These are phyloP conservation scores for Elaeis oleifera DNA, from an alignment of 202 grass and related monocot species.

Conservation along the genomic window DNA sequence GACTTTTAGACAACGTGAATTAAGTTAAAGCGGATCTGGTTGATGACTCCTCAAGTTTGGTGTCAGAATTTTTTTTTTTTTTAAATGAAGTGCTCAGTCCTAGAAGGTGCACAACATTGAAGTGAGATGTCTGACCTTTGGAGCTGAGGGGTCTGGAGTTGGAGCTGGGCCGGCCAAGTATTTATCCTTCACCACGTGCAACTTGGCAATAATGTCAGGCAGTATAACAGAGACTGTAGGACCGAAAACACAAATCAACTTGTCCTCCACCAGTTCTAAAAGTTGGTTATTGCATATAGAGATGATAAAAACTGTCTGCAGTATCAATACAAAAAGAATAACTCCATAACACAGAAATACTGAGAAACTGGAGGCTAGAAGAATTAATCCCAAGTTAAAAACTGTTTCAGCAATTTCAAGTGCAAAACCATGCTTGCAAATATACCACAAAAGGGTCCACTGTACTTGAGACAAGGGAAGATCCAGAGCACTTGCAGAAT, in stretches of 20 bases:
- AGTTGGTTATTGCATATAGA: conserved; percentile 92
- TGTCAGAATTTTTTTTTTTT: no score
- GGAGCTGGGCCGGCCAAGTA: conserved; percentile 54
- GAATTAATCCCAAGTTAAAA: no score
- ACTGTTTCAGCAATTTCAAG: no score
- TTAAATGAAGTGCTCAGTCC: no score
- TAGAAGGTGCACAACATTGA: no score
- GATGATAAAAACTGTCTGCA: conserved; percentile 79
- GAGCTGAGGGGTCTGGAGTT: conserved; percentile 29
- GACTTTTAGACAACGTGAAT: no score
- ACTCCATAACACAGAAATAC: conserved; percentile 15
- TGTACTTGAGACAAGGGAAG: no score
- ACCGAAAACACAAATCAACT: conserved; percentile 64
- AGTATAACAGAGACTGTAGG: conserved; percentile 56
- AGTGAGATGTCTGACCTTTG: conserved; percentile 39
- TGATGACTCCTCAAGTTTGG: no score
- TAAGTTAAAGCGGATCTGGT: no score
- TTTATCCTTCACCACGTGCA: conserved; percentile 59
- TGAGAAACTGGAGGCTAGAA: neutral
- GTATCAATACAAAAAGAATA: neutral
- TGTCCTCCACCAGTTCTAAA: conserved; percentile 81
- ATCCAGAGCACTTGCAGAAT: no score
- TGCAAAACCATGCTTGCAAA: no score
- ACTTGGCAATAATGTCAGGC: conserved; percentile 55
- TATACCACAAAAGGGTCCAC: no score